These are phyloP conservation scores for Metahyphopichia silvanorum DNA, from an alignment of 805 yeast genomes.

Conservation along the genomic window DNA sequence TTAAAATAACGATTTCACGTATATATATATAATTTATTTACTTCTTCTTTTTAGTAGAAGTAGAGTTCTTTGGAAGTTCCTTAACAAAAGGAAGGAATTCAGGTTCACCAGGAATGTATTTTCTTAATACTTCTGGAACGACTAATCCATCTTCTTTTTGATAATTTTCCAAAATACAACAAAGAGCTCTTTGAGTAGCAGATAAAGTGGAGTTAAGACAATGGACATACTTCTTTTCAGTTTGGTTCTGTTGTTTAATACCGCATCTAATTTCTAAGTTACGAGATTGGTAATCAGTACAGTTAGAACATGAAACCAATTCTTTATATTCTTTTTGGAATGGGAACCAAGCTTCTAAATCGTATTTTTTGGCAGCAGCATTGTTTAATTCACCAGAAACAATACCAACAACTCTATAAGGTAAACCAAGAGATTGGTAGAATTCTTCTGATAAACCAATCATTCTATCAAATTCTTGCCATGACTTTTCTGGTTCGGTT, in stretches of 20 bases:
- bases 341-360: constrained; percentile 99
- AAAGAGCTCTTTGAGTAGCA: constrained; percentile 97
- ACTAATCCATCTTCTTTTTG: constrained; percentile 95
- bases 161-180: constrained; percentile 96
- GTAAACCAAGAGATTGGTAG: constrained; percentile 86
- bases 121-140: constrained; percentile 93
- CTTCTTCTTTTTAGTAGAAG: constrained; percentile 64
- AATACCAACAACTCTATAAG: constrained; percentile 96
- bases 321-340: constrained; percentile 98
- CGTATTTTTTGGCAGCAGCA: constrained; percentile 98
- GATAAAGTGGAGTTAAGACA: constrained; percentile 96
- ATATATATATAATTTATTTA: no score
- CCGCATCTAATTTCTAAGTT: constrained; percentile 99
- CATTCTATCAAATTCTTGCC: constrained; percentile 97
- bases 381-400: constrained; percentile 98
- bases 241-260: constrained; percentile 90
- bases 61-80: constrained; percentile 92
- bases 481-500: constrained; percentile 97
- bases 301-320: constrained; percentile 96
- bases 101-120: constrained; percentile 97
- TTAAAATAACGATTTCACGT: no score
- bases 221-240: constrained; percentile 96
- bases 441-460: constrained; percentile 87
- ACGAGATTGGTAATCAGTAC: constrained; percentile 99
- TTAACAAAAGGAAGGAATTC: constrained; percentile 88